Conservation (phyloP, 768 basidiomycete species). For the Trametes meyenii region DNA sequence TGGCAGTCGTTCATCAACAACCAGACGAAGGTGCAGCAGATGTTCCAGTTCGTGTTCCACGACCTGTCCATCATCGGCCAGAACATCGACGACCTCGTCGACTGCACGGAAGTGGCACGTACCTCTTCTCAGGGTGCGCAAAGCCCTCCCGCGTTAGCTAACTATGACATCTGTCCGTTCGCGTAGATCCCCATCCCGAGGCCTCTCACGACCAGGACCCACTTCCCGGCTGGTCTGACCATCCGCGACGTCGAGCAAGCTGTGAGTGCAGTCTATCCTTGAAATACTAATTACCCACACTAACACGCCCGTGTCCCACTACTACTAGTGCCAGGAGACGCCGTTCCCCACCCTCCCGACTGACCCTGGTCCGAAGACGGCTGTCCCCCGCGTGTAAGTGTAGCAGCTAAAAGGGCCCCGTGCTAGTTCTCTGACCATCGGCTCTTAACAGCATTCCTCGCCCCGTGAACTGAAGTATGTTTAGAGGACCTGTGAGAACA, state of each 20-base stretch:
- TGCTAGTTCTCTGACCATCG: too few relatives aligned
- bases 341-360: slow-evolving; percentile 26
- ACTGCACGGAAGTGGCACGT: slow-evolving; percentile 14
- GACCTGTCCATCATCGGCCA: slow-evolving; percentile 35
- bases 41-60: slow-evolving; percentile 29
- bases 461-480: too few relatives aligned
- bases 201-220: slow-evolving; percentile 6
- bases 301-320: background rate
- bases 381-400: slow-evolving; percentile 34
- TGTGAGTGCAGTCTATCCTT: slow-evolving; percentile 3
- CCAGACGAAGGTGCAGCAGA: slow-evolving; percentile 21
- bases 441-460: too few relatives aligned
- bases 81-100: slow-evolving; percentile 8
- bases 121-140: too few relatives aligned
- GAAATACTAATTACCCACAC: background rate
- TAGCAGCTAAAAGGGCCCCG: background rate
- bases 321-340: slow-evolving; percentile 8
- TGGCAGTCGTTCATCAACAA: slow-evolving; percentile 33
- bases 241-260: slow-evolving; percentile 27
- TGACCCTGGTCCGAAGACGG: slow-evolving; percentile 36
- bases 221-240: slow-evolving; percentile 28
- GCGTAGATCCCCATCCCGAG: slow-evolving; percentile 11
- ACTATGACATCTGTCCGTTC: background rate
- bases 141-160: too few relatives aligned
- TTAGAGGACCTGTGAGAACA: too few relatives aligned